Evolutionary conservation across 139 green algal species (phyloP), one percentile per base, ranked within the genome.

Genomic region (Chlorella sorokiniana): DNA sequence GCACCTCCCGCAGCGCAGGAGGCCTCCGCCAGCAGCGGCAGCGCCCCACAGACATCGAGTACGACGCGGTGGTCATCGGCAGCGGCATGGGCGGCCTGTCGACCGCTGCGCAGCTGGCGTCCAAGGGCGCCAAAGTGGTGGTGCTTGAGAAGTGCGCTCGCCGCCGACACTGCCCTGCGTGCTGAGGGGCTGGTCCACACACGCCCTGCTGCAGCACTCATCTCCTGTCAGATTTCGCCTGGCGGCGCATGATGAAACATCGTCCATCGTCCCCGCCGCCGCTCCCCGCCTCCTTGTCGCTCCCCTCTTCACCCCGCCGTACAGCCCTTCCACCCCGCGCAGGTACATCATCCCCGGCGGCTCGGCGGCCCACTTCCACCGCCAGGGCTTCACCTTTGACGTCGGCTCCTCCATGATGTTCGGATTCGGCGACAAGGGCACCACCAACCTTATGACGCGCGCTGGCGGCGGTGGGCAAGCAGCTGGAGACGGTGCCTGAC

Each of bases 361-460:
- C 80, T 95, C 88, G 61, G 95, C 96, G 2, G 96, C 88, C 9
- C 93, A 93, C 83, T 99, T 91, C 85, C 90, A 97, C 78, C 85
- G 95, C 6, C 87, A 98, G 62, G 96, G 96, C 65, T 99, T 95
- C 89, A 96, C 85, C 22, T 99, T 99, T 88, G 96, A 99, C 82
- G 96, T 99, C 11, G 70, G 94, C 40, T 93, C 87, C 25, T 95
- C 88, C 79, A 98, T 99, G 95, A 99, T 99, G 96, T 99, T 99
- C 90, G 96, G 96, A 31, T 92, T 99, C 59, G 95, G 95, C 25
- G 76, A 94, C 20, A 59, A 94, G 78, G 96, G 96, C 67, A 97
- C 90, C 73, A 98, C 96, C 78, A 99, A 99, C 88, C 91, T 99
- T 18, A 95, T 99, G 62, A 99, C 96, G n/a, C 86, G 91, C 93